A percentile compares a stretch with the other conserved stretches of the same genome.
These are phyloP conservation scores for Pythium aristosporum DNA, from an alignment of 352 stramenopile species.

Conservation along the genomic window DNA sequence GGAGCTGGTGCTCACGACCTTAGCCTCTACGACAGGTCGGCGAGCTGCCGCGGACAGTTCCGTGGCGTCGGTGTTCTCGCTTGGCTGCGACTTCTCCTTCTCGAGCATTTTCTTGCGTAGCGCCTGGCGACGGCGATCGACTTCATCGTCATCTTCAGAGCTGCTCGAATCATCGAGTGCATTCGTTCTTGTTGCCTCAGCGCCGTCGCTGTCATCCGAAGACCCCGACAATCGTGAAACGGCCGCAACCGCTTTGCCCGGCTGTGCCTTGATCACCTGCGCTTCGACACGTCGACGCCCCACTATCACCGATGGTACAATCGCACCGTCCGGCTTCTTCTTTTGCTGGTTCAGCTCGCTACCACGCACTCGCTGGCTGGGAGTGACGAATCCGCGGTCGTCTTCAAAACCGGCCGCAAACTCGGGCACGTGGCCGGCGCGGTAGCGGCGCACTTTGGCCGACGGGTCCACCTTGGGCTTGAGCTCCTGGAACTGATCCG, in stretches of 20 bases:
- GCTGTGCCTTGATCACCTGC: slow-evolving; percentile 40
- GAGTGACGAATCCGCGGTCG: slow-evolving; percentile 74
- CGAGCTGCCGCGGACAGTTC: background rate
- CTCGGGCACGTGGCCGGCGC: slow-evolving; percentile 75
- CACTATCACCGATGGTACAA: background rate
- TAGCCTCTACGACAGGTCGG: slow-evolving; percentile 26
- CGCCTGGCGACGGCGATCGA: slow-evolving; percentile 56
- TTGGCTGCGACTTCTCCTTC: slow-evolving; percentile 28
- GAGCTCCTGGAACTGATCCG: slow-evolving; percentile 64
- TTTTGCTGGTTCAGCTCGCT: slow-evolving; percentile 13
- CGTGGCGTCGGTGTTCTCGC: background rate
- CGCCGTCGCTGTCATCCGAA: slow-evolving; percentile 14
- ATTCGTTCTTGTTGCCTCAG: slow-evolving; percentile 20
- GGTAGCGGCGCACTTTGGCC: slow-evolving; percentile 82
- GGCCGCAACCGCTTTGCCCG: slow-evolving; percentile 3
- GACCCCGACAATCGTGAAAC: background rate
- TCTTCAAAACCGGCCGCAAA: slow-evolving; percentile 78
- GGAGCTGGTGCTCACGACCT: slow-evolving; percentile 13
- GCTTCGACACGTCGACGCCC: slow-evolving; percentile 53
- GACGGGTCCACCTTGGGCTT: slow-evolving; percentile 81
- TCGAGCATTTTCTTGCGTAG: slow-evolving; percentile 57
- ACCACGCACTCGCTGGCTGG: slow-evolving; percentile 60
- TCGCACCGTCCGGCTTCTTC: slow-evolving; percentile 11
- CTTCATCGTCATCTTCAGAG: slow-evolving; percentile 66
- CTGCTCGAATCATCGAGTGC: slow-evolving; percentile 67